Evolutionary conservation across 2,329 filamentous ascomycete genomes (phyloP), one percentile per base, ranked within the genome.

Genomic region (Apiospora sp.): DNA sequence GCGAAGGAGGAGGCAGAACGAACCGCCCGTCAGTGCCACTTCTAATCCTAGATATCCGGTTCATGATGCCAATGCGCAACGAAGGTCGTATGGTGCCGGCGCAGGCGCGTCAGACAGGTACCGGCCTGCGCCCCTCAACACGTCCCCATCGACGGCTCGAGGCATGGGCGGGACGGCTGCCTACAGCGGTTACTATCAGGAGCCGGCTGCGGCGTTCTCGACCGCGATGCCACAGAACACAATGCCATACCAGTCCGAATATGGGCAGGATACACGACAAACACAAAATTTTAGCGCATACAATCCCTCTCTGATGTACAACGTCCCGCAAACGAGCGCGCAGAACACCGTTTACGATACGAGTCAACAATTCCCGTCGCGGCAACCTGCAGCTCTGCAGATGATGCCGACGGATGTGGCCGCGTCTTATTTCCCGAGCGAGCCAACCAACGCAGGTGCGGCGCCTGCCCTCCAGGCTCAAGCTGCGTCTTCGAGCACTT

Each of bases 341-440:
- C 89, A 90, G 83, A 86, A 85, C 84, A 82, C 90, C 85, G 87
- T 92, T 84, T 97, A 97, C 85, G 93, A 96, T 83, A 86, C 90
- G 80, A 90, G 92, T 81, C 89, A 91, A 84, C 92, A 92, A 80
- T 97, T 94, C 85, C 88, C 92, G 79, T 86, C 91, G 77, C 92
- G 93, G 86, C 93, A 94, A 80, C 89, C 92, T 84, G 90, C 92
- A 87, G 90, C 89, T 74, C 90, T 96, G 84, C 93, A 94, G 81
- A 93, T 94, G 84, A 87, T 95, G 82, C 86, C 91, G 54, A 78
- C 84, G 73, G 86, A 86, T 80, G 91, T 94, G 82, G 88, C 89
- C 80, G 87, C 92, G 85, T 92, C 92, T 80, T 98, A 96, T 86
- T 95, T 94, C 83, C 84, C 89, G 77, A 87, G 86, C 83, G 92